Conservation (phyloP, 2,329 filamentous ascomycete species). For the Neoscytalidium dimidiatum region DNA sequence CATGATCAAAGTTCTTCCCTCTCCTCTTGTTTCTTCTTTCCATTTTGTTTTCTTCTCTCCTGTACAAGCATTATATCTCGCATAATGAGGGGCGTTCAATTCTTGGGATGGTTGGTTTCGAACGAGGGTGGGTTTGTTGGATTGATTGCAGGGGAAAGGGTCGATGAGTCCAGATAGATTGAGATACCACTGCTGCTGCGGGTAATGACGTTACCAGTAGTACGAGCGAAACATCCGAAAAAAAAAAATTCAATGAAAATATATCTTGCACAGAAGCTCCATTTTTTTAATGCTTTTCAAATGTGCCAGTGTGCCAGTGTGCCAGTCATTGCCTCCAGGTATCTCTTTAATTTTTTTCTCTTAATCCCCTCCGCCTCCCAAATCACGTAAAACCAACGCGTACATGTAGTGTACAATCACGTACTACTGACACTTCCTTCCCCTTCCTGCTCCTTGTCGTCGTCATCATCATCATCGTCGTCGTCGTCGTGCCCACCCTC, state of each 20-base stretch:
- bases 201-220: too few species aligned
- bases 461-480: background rate
- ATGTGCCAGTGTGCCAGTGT: background rate
- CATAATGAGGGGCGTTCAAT: constrained; percentile 12
- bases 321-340: background rate
- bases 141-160: background rate
- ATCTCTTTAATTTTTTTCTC: background rate
- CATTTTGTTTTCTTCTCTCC: background rate
- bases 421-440: background rate
- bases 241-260: background rate
- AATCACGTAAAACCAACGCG: background rate
- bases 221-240: background rate
- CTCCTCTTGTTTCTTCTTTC: background rate
- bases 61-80: background rate
- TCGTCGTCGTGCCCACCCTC: background rate
- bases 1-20: background rate
- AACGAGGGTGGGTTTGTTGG: background rate
- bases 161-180: background rate
- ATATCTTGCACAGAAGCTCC: background rate
- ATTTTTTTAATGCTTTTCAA: background rate
- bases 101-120: background rate
- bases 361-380: too few species aligned
- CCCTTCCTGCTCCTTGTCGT: too few species aligned
- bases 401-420: background rate
- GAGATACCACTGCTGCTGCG: background rate